Evolutionary conservation across 805 yeast genomes (phyloP), one percentile per base, ranked within the genome.

Genomic region (Candida pseudoglaebosa): DNA sequence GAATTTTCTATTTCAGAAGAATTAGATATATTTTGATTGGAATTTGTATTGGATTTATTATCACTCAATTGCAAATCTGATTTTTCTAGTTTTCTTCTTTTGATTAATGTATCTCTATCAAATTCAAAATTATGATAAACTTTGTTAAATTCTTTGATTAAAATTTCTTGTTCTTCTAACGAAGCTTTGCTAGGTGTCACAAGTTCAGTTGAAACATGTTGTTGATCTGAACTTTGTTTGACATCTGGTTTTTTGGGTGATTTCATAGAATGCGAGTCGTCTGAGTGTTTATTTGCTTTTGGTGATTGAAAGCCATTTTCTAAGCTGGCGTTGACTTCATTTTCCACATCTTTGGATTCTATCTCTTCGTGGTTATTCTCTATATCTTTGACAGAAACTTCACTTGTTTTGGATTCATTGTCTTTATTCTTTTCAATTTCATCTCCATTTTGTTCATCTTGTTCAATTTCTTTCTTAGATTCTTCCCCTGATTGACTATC

Each of bases 101-200:
- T 84, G 39, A 81, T 67, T 39, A 87, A 67, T 1, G 90, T 85
- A 38, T 86, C 95, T 38, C 74, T 55, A 56, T 85, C 95, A 52
- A 78, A 75, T 55, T 85, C 95, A 53, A 83, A 83, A 48, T 73
- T 78, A 53, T 84, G 93, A 52, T 84, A 84, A 3, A 84, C 76
- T 47, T 77, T 82, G 60, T 80, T 80, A 64, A 83, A 82, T 52
- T 78, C 83, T 42, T 71, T 76, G 41, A 84, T 77, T 32, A 76
- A 47, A 26, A 49, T 49, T 34, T 70, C 67, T 44, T 70, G 73
- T 9, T 76, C 75, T 37, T 65, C 65, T 21, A 54, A 37, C 15
- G 52, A 8, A 4, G 44, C 20, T 5, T 21, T 22, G 9, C 22
- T 33, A 4, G 28, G 9, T 5, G 38, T 24, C 12, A 32, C 21